Conservation (phyloP, 257 asterid species). For the Penstemon davidsonii region DNA sequence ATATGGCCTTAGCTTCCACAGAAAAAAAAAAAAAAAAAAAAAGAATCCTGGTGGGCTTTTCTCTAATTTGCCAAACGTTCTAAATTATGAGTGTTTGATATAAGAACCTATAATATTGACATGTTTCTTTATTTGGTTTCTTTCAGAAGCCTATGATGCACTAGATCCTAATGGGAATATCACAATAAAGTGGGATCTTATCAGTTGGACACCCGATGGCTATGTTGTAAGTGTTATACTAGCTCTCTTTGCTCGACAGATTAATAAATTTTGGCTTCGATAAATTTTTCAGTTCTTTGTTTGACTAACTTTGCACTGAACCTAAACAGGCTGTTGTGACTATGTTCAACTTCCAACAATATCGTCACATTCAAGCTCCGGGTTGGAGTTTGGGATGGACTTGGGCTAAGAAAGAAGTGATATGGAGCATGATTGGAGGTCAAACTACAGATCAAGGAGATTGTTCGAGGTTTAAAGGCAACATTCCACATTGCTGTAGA, state of each 20-base stretch:
- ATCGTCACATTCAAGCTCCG: constrained; percentile 86
- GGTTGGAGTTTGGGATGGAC: constrained; percentile 97
- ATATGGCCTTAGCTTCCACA: neutral
- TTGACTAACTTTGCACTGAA: constrained; percentile 4
- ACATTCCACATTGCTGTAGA: constrained; percentile 62
- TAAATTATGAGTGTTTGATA: constrained; percentile 11
- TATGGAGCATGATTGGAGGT: constrained; percentile 82
- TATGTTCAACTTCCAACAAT: constrained; percentile 86
- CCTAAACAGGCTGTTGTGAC: constrained; percentile 67
- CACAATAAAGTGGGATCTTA: constrained; percentile 78
- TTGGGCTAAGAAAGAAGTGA: constrained; percentile 93
- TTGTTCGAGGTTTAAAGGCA: constrained; percentile 67
- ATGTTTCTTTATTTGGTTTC: constrained; percentile 16
- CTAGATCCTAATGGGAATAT: constrained; percentile 88
- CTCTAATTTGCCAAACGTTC: neutral
- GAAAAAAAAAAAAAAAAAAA: neutral
- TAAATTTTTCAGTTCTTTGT: no score
- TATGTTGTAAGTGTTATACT: constrained; percentile 61
- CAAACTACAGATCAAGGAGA: constrained; percentile 93
- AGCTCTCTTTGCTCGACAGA: no score
- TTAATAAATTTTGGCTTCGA: no score
- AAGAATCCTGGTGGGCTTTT: neutral
- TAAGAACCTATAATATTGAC: neutral
- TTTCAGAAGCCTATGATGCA: constrained; percentile 79
- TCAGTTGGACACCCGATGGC: constrained; percentile 81